Base-by-base conservation (phyloP, 1,284 basidiomycete genomes). In the Psilocybe mexicana region DNA sequence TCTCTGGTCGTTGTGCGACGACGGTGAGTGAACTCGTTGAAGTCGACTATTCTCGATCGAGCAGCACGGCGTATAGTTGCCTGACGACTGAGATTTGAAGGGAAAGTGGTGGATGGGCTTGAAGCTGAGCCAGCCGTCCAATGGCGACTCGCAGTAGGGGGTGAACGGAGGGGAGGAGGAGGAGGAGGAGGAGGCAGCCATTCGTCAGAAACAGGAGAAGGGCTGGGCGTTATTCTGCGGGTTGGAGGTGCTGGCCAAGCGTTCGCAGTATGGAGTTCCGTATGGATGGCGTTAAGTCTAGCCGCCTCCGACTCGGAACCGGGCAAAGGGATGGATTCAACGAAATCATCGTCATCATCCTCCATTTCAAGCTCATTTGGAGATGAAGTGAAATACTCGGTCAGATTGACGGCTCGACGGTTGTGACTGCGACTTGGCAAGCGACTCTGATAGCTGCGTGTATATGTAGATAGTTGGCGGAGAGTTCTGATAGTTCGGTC, bases 21-120 rank as follows among this genome's bases (percentile, higher is more conserved):
- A n/a, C 83, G 82, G 14, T 79, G 69, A 0, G 87, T 84, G 60
- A 86, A 88, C 33, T 89, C 87, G 65, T 78, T 83, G 68, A 89
- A 88, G 63, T 90, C 88, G 3, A 81, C 74, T 6, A 79, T 76
- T 36, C 86, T 74, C 5, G 81, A 79, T 18, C 68, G 66, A 23
- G 64, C 52, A 26, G 71, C 63, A 24, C 68, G 82, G 28, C 83
- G 83, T 30, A 85, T 73, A 14, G 82, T 79, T 1, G 79, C 65
- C 58, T 78, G 79, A 33, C 83, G 77, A 7, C 76, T 69, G 36
- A 83, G 69, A 11, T 63, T 65, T 24, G 71, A 65, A 1, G 65
- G 56, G 3, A 46, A 43, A 3, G 65, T 47, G 33, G 65, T 56
- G 3, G 69, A 52, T 26, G 69, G 54, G 50, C 67, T 62, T 23